These are phyloP conservation scores for Westerdykella sp. DNA, from an alignment of 2,329 filamentous ascomycete species.

Conservation along the genomic window DNA sequence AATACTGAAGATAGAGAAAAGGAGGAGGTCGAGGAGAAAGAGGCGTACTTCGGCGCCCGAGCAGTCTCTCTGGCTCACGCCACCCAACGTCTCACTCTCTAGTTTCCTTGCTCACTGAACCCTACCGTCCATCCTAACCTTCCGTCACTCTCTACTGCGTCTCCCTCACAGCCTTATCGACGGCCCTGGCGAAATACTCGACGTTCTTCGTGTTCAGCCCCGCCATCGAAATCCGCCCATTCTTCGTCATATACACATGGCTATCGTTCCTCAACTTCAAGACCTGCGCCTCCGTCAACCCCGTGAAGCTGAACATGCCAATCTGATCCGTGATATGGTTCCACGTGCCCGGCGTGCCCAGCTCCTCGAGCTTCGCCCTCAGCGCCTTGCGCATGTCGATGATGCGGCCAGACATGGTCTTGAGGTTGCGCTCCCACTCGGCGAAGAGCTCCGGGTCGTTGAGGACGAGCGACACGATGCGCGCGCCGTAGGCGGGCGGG, in stretches of 20 bases:
- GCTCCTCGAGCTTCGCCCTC: conserved; percentile 71
- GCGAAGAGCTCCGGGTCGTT: conserved; percentile 76
- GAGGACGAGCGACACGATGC: conserved; percentile 76
- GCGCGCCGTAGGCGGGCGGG: conserved; percentile 87
- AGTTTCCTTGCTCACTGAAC: neutral
- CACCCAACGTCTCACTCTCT: neutral
- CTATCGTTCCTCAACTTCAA: conserved; percentile 60
- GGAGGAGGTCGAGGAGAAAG: too few relatives aligned
- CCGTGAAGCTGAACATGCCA: conserved; percentile 97
- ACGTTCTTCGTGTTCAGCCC: conserved; percentile 90
- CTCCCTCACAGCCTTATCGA: conserved; percentile 74
- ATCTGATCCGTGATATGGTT: conserved; percentile 98
- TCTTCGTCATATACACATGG: conserved; percentile 92
- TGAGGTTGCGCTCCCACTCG: conserved; percentile 88
- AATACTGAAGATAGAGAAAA: too few relatives aligned
- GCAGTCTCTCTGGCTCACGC: too few relatives aligned
- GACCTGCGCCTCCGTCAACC: conserved; percentile 68
- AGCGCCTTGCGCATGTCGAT: conserved; percentile 80
- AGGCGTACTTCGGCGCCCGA: too few relatives aligned
- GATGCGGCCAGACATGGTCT: conserved; percentile 93
- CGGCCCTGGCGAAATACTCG: conserved; percentile 84
- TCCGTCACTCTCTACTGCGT: conserved; percentile 22
- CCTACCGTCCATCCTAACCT: neutral
- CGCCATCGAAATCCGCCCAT: conserved; percentile 96
- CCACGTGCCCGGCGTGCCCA: conserved; percentile 85